Conservation (phyloP, 2,329 filamentous ascomycete genomes). For the Trichoderma sp. region DNA sequence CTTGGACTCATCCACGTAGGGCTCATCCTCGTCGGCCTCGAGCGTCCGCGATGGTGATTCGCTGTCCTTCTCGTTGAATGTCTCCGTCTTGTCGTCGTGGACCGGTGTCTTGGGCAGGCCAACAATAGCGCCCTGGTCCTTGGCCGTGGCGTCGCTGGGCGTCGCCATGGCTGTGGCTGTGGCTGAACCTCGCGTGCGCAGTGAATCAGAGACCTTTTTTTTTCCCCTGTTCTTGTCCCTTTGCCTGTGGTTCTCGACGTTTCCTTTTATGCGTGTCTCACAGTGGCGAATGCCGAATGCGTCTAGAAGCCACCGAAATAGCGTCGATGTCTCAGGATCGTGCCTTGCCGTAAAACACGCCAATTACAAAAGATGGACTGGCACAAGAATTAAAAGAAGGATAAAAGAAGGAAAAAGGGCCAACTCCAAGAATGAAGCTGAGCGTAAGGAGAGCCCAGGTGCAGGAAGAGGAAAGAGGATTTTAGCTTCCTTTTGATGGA, state of each 20-base stretch:
- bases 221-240: background rate
- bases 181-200: slow-evolving; percentile 6
- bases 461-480: background rate
- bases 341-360: background rate
- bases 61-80: slow-evolving; percentile 45
- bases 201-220: background rate
- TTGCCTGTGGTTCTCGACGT: background rate
- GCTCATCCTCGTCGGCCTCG: slow-evolving; percentile 34
- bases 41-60: slow-evolving; percentile 38
- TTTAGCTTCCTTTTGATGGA: slow-evolving; percentile 24
- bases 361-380: slow-evolving; percentile 20
- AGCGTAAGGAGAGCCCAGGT: background rate
- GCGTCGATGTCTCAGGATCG: background rate
- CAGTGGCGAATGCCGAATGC: background rate
- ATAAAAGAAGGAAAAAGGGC: background rate
- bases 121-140: slow-evolving; percentile 43
- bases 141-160: slow-evolving; percentile 49
- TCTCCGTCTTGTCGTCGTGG: slow-evolving; percentile 38
- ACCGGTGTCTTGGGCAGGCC: slow-evolving; percentile 33
- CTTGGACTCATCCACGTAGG: slow-evolving; percentile 33
- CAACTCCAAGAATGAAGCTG: background rate
- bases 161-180: slow-evolving; percentile 20
- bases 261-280: background rate
- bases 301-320: background rate
- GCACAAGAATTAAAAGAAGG: background rate